Evolutionary conservation across 208 protist species (phyloP).

Genomic region (Trypanosoma boissoni): DNA sequence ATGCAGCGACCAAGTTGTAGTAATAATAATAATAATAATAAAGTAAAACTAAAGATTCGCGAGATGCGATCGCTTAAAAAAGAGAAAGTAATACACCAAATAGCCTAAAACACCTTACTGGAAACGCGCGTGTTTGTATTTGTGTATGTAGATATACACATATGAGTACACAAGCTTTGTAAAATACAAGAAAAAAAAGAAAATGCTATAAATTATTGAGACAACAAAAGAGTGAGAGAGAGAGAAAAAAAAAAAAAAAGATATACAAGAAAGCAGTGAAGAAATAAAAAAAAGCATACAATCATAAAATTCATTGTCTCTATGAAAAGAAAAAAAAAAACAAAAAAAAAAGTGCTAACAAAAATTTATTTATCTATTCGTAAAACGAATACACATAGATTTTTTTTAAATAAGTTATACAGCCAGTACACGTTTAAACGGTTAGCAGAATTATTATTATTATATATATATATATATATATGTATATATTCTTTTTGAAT

Average conservation of each 20-base stretch:
- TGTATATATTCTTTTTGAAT: constrained; percentile 1
- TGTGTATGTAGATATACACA: no score
- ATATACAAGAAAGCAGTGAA: constrained; percentile 5
- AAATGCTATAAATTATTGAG: neutral
- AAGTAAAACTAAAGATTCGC: no score
- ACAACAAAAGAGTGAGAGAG: constrained; percentile 6
- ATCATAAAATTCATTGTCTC: neutral
- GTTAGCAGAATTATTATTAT: neutral
- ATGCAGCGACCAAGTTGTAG: no score
- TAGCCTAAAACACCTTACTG: no score
- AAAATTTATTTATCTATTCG: no score
- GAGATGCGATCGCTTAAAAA: no score
- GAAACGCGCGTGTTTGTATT: no score
- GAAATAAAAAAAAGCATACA: constrained; percentile 6
- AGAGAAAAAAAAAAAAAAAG: constrained; percentile 14
- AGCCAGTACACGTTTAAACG: constrained; percentile 26
- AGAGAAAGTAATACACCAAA: no score
- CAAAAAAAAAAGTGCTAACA: constrained; percentile 13
- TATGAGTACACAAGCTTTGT: no score
- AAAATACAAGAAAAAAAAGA: neutral
- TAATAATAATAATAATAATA: no score
- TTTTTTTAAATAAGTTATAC: no score
- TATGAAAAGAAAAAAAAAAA: neutral
- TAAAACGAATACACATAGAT: no score
- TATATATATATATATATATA: constrained; percentile 19